Conservation (phyloP, 176 grass and related monocot genomes). For the Raddia distichophylla region DNA sequence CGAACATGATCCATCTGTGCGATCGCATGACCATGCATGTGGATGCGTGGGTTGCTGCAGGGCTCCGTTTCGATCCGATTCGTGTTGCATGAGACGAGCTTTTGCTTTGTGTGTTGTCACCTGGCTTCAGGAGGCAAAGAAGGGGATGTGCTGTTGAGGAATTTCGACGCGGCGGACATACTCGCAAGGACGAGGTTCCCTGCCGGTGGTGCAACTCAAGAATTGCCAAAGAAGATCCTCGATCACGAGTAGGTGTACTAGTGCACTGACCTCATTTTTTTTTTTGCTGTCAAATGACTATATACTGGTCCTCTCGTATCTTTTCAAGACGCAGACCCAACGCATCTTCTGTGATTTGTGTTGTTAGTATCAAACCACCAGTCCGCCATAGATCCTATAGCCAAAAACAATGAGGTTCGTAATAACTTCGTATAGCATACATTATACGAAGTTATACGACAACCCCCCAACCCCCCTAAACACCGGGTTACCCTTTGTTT, state of each 20-base stretch:
- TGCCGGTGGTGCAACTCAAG: slow-evolving; percentile 30
- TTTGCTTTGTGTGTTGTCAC: slow-evolving; percentile 97
- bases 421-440: too few species aligned
- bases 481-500: slow-evolving; percentile 4
- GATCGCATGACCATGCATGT: slow-evolving; percentile 16
- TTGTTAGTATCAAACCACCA: background rate
- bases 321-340: background rate
- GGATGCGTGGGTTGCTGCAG: slow-evolving; percentile 48
- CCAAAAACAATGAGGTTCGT: too few species aligned
- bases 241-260: slow-evolving; percentile 76
- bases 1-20: background rate
- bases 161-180: slow-evolving; percentile 65
- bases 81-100: slow-evolving; percentile 68
- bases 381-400: background rate
- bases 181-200: slow-evolving; percentile 73
- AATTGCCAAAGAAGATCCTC: slow-evolving; percentile 80
- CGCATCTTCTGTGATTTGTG: slow-evolving; percentile 23
- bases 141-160: slow-evolving; percentile 76
- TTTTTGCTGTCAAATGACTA: slow-evolving; percentile 9
- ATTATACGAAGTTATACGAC: too few species aligned
- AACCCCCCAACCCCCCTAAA: background rate
- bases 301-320: slow-evolving; percentile 3
- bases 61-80: slow-evolving; percentile 90
- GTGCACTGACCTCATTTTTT: background rate
- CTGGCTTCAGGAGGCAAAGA: slow-evolving; percentile 87